Evolutionary conservation across 129 eudicot species (phyloP).

Genomic region (Saposhnikovia divaricata): DNA sequence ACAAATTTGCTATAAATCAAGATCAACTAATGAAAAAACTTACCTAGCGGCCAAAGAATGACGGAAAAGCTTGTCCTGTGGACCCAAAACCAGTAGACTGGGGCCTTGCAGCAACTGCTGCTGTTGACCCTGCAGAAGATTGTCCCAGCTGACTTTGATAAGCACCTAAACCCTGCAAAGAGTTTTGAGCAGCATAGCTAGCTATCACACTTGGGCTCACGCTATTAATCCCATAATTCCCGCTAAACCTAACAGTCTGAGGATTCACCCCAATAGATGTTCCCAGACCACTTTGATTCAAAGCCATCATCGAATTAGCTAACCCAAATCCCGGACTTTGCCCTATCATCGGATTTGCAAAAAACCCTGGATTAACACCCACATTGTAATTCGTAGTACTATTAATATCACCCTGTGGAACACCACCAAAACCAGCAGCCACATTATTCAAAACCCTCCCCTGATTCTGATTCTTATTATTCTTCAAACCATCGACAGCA

Average conservation of each 20-base stretch:
- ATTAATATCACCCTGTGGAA: constrained; percentile 23
- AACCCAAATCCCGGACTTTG: constrained; percentile 34
- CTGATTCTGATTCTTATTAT: constrained; percentile 25
- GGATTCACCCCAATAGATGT: constrained; percentile 19
- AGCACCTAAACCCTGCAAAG: constrained; percentile 42
- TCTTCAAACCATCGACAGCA: constrained; percentile 35
- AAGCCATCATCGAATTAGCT: constrained; percentile 31
- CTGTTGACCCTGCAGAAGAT: constrained; percentile 29
- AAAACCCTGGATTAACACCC: constrained; percentile 26
- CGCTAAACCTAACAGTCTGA: constrained; percentile 30
- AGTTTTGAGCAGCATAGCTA: constrained; percentile 50
- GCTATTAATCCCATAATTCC: constrained; percentile 46
- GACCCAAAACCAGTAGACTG: constrained; percentile 37
- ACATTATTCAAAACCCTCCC: constrained; percentile 6
- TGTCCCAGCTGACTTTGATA: constrained; percentile 41
- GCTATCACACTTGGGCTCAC: constrained; percentile 46
- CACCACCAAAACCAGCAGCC: constrained; percentile 11
- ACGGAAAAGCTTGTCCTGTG: constrained; percentile 20
- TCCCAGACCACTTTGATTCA: constrained; percentile 34
- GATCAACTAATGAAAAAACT: not conserved
- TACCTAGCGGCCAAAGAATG: constrained; percentile 37
- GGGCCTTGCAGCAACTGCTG: constrained; percentile 26
- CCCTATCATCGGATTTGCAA: constrained; percentile 37
- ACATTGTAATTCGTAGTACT: constrained; percentile 30
- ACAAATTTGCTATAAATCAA: not conserved